Conservation (phyloP, 495 filamentous ascomycete species). For the Podospora conica region DNA sequence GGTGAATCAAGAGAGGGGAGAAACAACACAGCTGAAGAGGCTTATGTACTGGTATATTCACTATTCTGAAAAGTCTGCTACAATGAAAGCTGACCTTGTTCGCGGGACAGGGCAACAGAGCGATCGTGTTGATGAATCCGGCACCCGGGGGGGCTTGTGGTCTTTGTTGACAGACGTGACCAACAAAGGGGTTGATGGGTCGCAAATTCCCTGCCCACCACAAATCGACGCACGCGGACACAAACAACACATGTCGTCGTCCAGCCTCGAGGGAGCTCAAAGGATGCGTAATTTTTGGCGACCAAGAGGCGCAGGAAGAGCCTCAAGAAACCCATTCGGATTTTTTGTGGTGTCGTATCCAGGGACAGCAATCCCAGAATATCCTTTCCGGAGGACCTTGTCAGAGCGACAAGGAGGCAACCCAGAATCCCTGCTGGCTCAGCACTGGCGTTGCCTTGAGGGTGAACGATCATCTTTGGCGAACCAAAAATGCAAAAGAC, state of each 20-base stretch:
- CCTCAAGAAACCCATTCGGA: background rate
- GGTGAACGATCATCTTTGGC: background rate
- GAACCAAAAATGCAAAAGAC: background rate
- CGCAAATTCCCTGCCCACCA: background rate
- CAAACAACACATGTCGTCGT: background rate
- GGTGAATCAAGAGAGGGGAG: background rate
- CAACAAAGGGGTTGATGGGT: background rate
- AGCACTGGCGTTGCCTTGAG: background rate
- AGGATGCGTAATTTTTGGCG: background rate
- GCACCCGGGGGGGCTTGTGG: background rate
- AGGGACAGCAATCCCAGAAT: background rate
- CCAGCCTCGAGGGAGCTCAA: background rate
- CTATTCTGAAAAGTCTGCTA: background rate
- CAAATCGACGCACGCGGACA: background rate
- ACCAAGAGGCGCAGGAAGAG: background rate
- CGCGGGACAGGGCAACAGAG: background rate
- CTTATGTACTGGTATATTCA: background rate
- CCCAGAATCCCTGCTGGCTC: background rate
- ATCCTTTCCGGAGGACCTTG: background rate
- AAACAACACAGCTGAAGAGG: background rate
- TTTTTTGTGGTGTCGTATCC: background rate
- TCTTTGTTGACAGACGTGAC: background rate
- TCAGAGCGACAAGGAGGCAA: background rate
- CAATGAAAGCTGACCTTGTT: background rate
- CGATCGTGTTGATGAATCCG: background rate